Conservation (phyloP, 805 yeast species). For the Pichia cephalocereana region DNA sequence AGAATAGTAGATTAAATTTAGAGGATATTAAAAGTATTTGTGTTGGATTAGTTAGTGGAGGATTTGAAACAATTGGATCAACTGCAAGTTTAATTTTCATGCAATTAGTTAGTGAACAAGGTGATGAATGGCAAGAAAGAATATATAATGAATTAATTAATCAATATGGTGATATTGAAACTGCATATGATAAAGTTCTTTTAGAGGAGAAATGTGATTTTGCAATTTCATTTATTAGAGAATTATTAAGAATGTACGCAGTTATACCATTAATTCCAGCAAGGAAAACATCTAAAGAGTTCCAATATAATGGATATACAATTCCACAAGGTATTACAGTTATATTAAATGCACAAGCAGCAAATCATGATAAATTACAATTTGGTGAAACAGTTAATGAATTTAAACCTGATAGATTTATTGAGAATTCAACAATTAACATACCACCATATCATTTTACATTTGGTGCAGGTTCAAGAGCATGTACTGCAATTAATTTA, state of each 20-base stretch:
- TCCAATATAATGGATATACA: slow-evolving; percentile 10
- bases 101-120: slow-evolving; percentile 10
- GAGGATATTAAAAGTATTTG: slow-evolving; percentile 18
- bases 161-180: slow-evolving; percentile 11
- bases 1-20: slow-evolving; percentile 12
- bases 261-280: slow-evolving; percentile 19
- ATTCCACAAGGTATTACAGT: slow-evolving; percentile 16
- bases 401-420: slow-evolving; percentile 15
- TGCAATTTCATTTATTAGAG: slow-evolving; percentile 14
- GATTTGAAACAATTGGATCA: slow-evolving; percentile 18
- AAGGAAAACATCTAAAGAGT: slow-evolving; percentile 13
- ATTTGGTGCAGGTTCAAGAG: slow-evolving; percentile 19
- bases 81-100: slow-evolving; percentile 13
- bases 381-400: slow-evolving; percentile 14
- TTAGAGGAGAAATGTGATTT: slow-evolving; percentile 15
- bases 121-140: slow-evolving; percentile 14
- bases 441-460: slow-evolving; percentile 18
- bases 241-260: slow-evolving; percentile 17
- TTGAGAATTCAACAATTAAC: slow-evolving; percentile 7
- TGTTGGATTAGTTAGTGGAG: slow-evolving; percentile 19
- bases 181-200: slow-evolving; percentile 12
- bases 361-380: slow-evolving; percentile 14
- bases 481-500: slow-evolving; percentile 18
- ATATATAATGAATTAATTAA: slow-evolving; percentile 10
- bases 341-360: slow-evolving; percentile 18